Conservation (phyloP, 257 asterid species). For the Avicennia marina region DNA sequence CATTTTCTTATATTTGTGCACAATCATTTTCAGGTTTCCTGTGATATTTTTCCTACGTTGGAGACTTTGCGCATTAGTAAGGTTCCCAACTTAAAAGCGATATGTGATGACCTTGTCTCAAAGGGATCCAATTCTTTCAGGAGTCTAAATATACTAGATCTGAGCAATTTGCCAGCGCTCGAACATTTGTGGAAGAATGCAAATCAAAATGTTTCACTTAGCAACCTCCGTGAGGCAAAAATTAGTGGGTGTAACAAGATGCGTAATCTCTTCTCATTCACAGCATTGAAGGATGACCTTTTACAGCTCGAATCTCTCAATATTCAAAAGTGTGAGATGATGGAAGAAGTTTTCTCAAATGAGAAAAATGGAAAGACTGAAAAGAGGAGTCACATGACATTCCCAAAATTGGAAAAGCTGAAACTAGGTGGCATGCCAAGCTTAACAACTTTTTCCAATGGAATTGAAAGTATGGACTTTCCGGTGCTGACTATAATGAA, state of each 20-base stretch:
- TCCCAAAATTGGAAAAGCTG: constrained; percentile 4
- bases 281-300: neutral
- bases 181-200: neutral
- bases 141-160: neutral
- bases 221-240: neutral
- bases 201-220: neutral
- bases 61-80: neutral
- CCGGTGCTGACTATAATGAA: neutral
- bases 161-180: neutral
- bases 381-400: neutral
- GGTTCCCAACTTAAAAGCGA: neutral
- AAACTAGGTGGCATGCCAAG: neutral
- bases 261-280: neutral
- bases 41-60: neutral
- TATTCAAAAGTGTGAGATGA: neutral
- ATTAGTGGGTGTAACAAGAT: neutral
- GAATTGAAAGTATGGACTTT: constrained; percentile 3
- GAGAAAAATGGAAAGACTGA: too few species aligned
- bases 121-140: neutral
- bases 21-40: too few species aligned
- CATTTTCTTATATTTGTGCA: too few species aligned
- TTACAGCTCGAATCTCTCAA: neutral
- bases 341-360: constrained; percentile 6
- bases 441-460: neutral
- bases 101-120: neutral